Percentiles rank a stretch among this genome's conserved stretches.
Evolutionary conservation across 73 alveolate genomes (phyloP).

Genomic region (Strombidium stylifer): DNA sequence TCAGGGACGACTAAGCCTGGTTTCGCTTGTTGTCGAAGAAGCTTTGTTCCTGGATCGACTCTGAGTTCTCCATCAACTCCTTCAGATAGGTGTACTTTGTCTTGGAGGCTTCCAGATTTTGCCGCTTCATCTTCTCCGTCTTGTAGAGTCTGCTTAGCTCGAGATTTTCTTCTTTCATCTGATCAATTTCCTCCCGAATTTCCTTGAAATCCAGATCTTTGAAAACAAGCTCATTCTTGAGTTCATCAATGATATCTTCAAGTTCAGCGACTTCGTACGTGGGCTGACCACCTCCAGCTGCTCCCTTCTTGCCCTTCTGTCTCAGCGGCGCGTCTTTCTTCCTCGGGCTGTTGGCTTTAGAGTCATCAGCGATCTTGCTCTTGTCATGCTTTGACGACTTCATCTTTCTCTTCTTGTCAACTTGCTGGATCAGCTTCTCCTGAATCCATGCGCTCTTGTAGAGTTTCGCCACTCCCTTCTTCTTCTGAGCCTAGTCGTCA

Average conservation of each 20-base stretch:
- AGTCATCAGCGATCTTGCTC: too few species aligned
- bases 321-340: too few species aligned
- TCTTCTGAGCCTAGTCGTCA: neutral
- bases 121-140: constrained; percentile 4
- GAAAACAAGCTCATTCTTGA: constrained; percentile 24
- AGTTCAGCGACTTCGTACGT: constrained; percentile 14
- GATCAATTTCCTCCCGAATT: constrained; percentile 12
- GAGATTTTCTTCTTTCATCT: constrained; percentile 17
- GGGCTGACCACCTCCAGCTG: neutral
- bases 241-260: constrained; percentile 27
- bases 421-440: constrained; percentile 10
- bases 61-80: constrained; percentile 5
- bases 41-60: neutral
- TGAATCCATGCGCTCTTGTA: constrained; percentile 26
- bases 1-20: constrained; percentile 19
- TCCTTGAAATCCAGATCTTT: constrained; percentile 30
- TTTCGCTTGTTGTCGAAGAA: constrained; percentile 42
- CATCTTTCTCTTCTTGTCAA: neutral
- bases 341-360: too few species aligned
- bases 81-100: constrained; percentile 8
- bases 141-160: neutral
- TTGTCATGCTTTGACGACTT: too few species aligned
- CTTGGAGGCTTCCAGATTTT: constrained; percentile 5
- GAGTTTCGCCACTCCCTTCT: neutral
- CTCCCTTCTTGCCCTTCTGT: neutral